Conservation (phyloP, 2,329 filamentous ascomycete genomes). For the Trichoderma asperellum region DNA sequence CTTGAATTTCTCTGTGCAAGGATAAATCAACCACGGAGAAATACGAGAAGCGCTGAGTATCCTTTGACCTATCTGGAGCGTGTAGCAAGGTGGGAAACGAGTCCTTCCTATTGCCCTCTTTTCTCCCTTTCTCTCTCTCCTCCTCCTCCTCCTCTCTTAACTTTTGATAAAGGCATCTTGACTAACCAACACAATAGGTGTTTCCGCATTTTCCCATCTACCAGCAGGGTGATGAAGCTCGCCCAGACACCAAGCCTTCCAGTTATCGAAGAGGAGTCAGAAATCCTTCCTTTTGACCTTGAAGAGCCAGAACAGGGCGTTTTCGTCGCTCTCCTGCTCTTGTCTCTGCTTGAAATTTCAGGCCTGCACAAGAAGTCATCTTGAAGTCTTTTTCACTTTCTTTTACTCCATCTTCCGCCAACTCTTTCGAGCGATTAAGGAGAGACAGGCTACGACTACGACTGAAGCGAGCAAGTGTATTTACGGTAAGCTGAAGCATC, state of each 20-base stretch:
- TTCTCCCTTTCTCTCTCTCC: no score
- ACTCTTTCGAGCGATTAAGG: not conserved
- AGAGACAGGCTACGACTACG: not conserved
- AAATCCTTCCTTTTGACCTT: not conserved
- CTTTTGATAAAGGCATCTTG: not conserved
- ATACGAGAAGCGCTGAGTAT: not conserved
- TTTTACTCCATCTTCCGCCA: not conserved
- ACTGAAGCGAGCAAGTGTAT: not conserved
- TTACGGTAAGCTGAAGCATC: not conserved
- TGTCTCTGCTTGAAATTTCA: not conserved
- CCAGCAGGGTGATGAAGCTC: not conserved
- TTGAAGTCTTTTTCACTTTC: not conserved
- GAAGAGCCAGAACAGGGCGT: not conserved
- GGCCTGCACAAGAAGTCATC: not conserved
- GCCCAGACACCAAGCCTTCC: not conserved
- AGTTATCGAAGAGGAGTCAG: not conserved
- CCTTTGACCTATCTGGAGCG: not conserved
- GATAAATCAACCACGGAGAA: not conserved
- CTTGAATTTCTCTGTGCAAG: not conserved
- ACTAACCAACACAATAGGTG: not conserved
- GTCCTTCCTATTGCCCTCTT: not conserved
- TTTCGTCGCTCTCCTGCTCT: not conserved
- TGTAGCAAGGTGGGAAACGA: not conserved
- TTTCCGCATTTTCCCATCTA: conserved; percentile 4
- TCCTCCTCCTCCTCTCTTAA: not conserved